Evolutionary conservation across 2,329 filamentous ascomycete genomes (phyloP), one percentile per base, ranked within the genome.

Genomic region (Beauveria sp.): DNA sequence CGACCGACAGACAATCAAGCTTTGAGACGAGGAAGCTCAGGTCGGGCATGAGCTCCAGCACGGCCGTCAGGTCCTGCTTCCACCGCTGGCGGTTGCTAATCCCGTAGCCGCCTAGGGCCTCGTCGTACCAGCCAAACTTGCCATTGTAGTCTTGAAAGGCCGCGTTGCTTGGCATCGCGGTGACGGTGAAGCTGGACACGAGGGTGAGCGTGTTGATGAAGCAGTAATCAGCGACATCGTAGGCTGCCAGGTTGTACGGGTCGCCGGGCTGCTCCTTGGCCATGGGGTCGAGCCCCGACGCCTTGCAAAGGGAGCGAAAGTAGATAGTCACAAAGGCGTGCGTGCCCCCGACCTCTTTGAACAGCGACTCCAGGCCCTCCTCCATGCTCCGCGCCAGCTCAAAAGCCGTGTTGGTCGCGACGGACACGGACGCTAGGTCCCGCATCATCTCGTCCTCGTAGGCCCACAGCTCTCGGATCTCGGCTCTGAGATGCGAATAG

Each of bases 291-390:
- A 67, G 54, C 3, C 60, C 63, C 4, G 46, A n/a, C 0, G 12
- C 22, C 4, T 40, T 18, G 14, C 61, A 67, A 6, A 61, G 26
- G 1, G 8, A 1, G 8, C 1, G 4, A 37, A 66, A 64, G 51
- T 59, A 47, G 14, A 3, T n/a, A 1, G 22, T 24, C 5, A 67
- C 14, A 2, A 28, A 1, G 2, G 5, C 16, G 3, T 28, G 34
- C 48, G 1, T 24, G 18, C 66, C 62, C 2, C 50, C 57, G 0
- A 56, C 28, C 22, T 63, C 61, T 3, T 60, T 58, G 1, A 66
- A 5, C 0, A 67, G 1, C 2, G 72, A 75, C 64, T 79, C 74
- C 59, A 82, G 80, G 46, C 84, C 77, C 65, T 82, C 79, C 18
- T 67, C 66, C 63, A 68, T 65, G 54, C 58, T 63, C 9, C 61